Base-by-base conservation (phyloP, 257 asterid genomes). In the Phtheirospermum japonicum region DNA sequence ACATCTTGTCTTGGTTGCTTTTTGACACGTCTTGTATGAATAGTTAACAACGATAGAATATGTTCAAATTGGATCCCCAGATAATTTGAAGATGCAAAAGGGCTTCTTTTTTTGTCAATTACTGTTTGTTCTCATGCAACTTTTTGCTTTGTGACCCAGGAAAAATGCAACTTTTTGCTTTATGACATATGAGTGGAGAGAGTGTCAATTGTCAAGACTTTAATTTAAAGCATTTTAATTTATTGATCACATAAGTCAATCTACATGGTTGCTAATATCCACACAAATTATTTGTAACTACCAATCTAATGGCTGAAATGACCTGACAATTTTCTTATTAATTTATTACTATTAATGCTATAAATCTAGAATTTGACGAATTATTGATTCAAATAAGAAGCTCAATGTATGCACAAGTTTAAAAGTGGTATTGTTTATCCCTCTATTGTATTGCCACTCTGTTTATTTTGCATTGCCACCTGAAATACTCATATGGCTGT, bases 51-150 rank as follows among this genome's bases (percentile, higher is more conserved):
- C 37, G 37, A 14, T 42, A 43, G 18, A 20, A 37, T 59, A 59
- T 59, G 34, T 19, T 37, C 1, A 20, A 2, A 34, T 42, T 57
- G 62, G 36, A 9, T 18, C 52, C 11, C 19, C 40, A 12, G 19
- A 7, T 7, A 17, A 33, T 48, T 12, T 54, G 20, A 48, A 31
- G 53, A 4, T 19, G 32, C 59, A 54, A 54, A 61, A 69, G 54
- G 37, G 18, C 0, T 53, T 9, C 3, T 23, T 23, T 23, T 61
- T 52, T 69, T 69, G 74, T 62, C 74, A 40, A 69, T 8, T 64
- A 63, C 49, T 71, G 66, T 71, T 57, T 63, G 40, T 52, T 61
- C 64, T 66, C 51, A 60, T 37, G 66, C 58, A 65, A 54, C 75
- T 12, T 51, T 43, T 48, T 58, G 59, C 43, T 57, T 16, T 45